phyloP scores from a whole-genome alignment of 805 yeast species.

The Torulaspora franciscae region DNA sequence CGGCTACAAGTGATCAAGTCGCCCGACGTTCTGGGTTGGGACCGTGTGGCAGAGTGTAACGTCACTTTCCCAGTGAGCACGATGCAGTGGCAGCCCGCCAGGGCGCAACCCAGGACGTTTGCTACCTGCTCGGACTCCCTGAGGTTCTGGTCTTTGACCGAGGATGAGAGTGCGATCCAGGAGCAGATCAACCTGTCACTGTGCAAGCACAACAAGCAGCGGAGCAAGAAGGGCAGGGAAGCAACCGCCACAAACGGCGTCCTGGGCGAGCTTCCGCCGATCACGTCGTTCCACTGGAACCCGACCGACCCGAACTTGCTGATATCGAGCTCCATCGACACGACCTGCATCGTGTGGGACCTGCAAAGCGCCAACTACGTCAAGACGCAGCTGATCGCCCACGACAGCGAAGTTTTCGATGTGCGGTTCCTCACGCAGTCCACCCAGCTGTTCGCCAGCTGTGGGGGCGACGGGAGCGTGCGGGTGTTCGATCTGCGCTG shows the following conservation, averaged over 20 bases:
- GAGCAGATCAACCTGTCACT: slow-evolving; percentile 42
- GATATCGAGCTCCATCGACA: slow-evolving; percentile 85
- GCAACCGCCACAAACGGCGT: slow-evolving; percentile 4
- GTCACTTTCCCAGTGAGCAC: slow-evolving; percentile 34
- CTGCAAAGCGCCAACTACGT: slow-evolving; percentile 47
- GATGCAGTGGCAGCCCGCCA: slow-evolving; percentile 34
- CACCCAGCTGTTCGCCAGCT: slow-evolving; percentile 74
- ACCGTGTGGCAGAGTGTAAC: slow-evolving; percentile 34
- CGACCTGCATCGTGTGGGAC: slow-evolving; percentile 98
- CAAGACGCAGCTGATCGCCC: slow-evolving; percentile 92
- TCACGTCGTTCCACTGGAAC: slow-evolving; percentile 95
- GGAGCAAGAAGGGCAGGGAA: slow-evolving; percentile 27
- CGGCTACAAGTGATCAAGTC: slow-evolving; percentile 51
- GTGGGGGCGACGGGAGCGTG: slow-evolving; percentile 93
- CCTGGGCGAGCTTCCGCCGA: slow-evolving; percentile 60
- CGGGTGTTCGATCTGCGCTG: slow-evolving; percentile 86
- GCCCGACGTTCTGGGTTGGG: slow-evolving; percentile 70
- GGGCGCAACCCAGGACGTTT: slow-evolving; percentile 27
- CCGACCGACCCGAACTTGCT: slow-evolving; percentile 59
- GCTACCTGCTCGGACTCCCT: slow-evolving; percentile 37
- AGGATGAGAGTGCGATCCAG: slow-evolving; percentile 28
- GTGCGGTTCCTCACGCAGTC: slow-evolving; percentile 76
- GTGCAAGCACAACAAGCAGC: slow-evolving; percentile 41
- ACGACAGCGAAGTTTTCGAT: slow-evolving; percentile 91
- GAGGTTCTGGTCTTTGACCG: slow-evolving; percentile 32